Evolutionary conservation across 2,329 filamentous ascomycete species (phyloP), one percentile per base, ranked within the genome.

Genomic region (Xylaria sp.): DNA sequence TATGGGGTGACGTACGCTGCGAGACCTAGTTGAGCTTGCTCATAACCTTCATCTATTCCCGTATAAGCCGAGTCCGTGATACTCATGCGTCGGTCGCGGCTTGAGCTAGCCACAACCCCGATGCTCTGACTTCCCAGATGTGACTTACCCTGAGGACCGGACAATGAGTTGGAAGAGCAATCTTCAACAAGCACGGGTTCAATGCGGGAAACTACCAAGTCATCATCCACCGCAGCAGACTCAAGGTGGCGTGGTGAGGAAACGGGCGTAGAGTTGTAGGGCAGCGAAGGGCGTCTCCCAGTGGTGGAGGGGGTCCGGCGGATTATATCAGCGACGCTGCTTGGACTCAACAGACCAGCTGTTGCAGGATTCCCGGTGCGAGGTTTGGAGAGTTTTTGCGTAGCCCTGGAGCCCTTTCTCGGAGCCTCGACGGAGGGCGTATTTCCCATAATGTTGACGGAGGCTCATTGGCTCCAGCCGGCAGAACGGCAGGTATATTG

Each of bases 371-470:
- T 82, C 63, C 78, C 79, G 41, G 80, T 81, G 67, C 80, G 83
- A 67, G 84, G 82, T 75, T 87, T 87, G 59, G 83, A 85, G 68
- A 87, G 80, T 78, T 82, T 86, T 70, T 86, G 83, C 75, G 82
- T 77, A 62, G 78, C 65, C 73, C 76, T 79, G 66, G 75, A 78
- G 70, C 72, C 72, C 67, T 74, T 78, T 76, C 65, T 75, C 68
- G 78, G 77, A 75, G 80, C 80, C 76, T 85, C 82, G 72, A 80
- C 76, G 52, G 84, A 87, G 64, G 82, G 77, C 53, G 80, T 77
- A 75, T 87, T 87, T 63, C 85, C 85, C 85, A 87, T 87, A 71
- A 65, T 78, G 74, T 68, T 65, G 65, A 46, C 52, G 69, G 72
- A 68, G 57, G 60, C 48, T 64, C 61, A 65, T 64, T 67, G 65